Percentiles rank a stretch among this genome's conserved stretches.
phyloP scores from a whole-genome alignment of 1,284 basidiomycete genomes.

The Pseudozyma flocculosa region DNA sequence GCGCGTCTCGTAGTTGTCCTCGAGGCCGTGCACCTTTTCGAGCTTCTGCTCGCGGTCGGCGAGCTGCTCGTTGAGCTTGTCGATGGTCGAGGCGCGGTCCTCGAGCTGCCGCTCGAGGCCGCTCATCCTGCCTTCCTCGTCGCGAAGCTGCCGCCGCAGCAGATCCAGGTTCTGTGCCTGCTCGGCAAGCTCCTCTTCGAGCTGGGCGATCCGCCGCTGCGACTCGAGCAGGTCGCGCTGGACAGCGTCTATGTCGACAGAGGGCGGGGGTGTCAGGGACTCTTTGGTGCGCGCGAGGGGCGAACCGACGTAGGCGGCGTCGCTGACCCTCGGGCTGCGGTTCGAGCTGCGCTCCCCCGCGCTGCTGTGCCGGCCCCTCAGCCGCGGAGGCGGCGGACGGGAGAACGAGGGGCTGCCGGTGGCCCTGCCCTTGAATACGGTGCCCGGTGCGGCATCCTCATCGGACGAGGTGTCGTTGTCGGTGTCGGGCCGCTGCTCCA shows the following conservation, averaged over 20 bases:
- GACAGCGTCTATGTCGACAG: conserved; percentile 4
- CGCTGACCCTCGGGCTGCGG: conserved; percentile 17
- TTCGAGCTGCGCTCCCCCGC: conserved; percentile 2
- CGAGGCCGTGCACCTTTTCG: no score
- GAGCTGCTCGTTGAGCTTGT: conserved; percentile 33
- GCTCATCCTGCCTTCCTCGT: conserved; percentile 16
- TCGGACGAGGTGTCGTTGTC: conserved; percentile 2
- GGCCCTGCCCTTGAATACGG: conserved; percentile 16
- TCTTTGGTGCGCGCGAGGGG: conserved; percentile 21
- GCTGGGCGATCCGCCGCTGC: conserved; percentile 5
- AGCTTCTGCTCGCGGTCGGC: conserved; percentile 7
- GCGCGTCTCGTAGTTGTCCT: no score
- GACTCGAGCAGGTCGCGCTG: conserved; percentile 27
- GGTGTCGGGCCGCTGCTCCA: neutral
- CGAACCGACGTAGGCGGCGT: conserved; percentile 22
- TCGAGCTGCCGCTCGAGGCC: conserved; percentile 23
- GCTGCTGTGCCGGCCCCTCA: no score
- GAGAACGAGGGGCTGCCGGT: neutral
- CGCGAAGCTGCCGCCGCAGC: neutral
- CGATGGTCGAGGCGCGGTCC: conserved; percentile 16
- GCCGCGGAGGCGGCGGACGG: no score
- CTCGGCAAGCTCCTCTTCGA: conserved; percentile 25
- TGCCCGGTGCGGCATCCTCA: conserved; percentile 10
- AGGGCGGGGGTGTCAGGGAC: neutral
- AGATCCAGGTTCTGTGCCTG: neutral